phyloP scores from a whole-genome alignment of 352 stramenopile genomes.

The Stramenopiles sp. region DNA sequence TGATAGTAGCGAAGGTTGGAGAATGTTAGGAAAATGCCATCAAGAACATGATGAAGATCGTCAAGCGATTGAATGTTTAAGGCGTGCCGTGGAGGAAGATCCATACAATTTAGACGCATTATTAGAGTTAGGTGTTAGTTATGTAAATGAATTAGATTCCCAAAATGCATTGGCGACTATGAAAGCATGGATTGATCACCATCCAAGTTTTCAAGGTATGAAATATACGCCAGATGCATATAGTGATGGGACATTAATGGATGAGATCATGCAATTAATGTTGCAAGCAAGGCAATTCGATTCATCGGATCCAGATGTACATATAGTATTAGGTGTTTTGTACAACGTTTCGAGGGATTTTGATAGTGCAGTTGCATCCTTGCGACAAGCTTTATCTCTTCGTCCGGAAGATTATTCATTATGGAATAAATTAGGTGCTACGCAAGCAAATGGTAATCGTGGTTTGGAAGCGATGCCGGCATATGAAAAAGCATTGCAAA shows the following conservation, averaged over 20 bases:
- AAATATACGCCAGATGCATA: slow-evolving; percentile 43
- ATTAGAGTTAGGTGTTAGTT: slow-evolving; percentile 72
- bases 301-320: slow-evolving; percentile 27
- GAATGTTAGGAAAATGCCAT: slow-evolving; percentile 76
- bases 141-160: slow-evolving; percentile 88
- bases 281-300: slow-evolving; percentile 42
- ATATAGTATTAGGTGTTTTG: slow-evolving; percentile 79
- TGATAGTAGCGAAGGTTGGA: slow-evolving; percentile 79
- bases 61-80: slow-evolving; percentile 76
- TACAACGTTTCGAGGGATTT: slow-evolving; percentile 94
- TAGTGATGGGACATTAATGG: slow-evolving; percentile 63
- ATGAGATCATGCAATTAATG: slow-evolving; percentile 80
- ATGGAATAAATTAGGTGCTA: slow-evolving; percentile 92
- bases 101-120: slow-evolving; percentile 78
- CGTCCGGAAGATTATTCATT: slow-evolving; percentile 77
- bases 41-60: slow-evolving; percentile 88
- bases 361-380: slow-evolving; percentile 63
- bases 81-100: slow-evolving; percentile 74
- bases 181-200: slow-evolving; percentile 86
- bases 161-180: slow-evolving; percentile 70
- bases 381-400: slow-evolving; percentile 48
- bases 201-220: slow-evolving; percentile 84
- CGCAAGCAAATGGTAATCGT: slow-evolving; percentile 77
- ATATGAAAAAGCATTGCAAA: slow-evolving; percentile 70
- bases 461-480: slow-evolving; percentile 71